A percentile compares a stretch with the other conserved stretches of the same genome.
Conservation (phyloP, 805 yeast genomes). For the Saturnispora serradocipensis region DNA sequence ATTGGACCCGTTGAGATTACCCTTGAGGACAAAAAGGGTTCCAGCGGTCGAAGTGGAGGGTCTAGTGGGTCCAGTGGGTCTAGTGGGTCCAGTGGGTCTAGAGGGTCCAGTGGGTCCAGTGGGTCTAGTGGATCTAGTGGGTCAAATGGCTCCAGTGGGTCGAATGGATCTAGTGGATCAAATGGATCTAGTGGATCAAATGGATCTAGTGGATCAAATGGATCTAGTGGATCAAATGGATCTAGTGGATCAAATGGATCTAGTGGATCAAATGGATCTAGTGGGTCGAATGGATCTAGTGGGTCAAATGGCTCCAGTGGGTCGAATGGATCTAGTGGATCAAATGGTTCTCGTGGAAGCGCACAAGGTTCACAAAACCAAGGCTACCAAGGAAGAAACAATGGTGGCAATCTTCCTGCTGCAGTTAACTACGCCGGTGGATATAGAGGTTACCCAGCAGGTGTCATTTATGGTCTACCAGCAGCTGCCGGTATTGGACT, state of each 20-base stretch:
- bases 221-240: too few relatives aligned
- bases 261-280: not conserved
- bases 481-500: conserved; percentile 8
- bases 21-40: not conserved
- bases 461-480: conserved; percentile 9
- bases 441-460: conserved; percentile 10
- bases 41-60: not conserved
- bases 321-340: not conserved
- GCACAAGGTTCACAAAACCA: conserved; percentile 4
- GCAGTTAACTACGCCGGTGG: conserved; percentile 5
- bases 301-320: not conserved
- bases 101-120: not conserved
- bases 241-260: not conserved
- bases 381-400: conserved; percentile 1
- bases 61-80: not conserved
- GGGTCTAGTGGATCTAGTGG: not conserved
- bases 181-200: not conserved
- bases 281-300: not conserved
- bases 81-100: not conserved
- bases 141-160: not conserved
- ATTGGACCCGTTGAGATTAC: not conserved
- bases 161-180: not conserved
- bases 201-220: not conserved
- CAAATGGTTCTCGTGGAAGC: not conserved
- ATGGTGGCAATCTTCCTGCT: conserved; percentile 14